Percentiles rank a stretch among this genome's conserved stretches.
Evolutionary conservation across 2,329 filamentous ascomycete species (phyloP).

Genomic region (Neofusicoccum sp.): DNA sequence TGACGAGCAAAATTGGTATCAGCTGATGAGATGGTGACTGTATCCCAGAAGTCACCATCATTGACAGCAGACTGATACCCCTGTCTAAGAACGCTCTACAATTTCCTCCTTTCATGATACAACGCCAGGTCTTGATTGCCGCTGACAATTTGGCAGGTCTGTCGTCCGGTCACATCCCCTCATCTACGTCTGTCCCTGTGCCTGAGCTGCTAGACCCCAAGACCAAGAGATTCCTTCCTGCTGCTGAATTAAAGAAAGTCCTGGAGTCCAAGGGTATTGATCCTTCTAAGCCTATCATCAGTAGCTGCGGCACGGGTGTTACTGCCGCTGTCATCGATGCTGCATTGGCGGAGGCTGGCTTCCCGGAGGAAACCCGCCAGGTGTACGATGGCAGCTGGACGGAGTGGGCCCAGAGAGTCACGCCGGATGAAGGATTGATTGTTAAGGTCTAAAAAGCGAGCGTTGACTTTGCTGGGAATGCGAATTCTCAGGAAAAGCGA

Average conservation of each 20-base stretch:
- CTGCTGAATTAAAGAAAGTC: constrained; percentile 68
- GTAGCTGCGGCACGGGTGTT: constrained; percentile 88
- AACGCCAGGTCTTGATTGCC: neutral
- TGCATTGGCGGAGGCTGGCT: constrained; percentile 75
- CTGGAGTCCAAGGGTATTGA: constrained; percentile 81
- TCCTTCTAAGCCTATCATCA: constrained; percentile 75
- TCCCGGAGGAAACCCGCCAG: constrained; percentile 65
- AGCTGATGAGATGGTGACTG: neutral
- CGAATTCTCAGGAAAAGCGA: neutral
- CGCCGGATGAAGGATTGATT: constrained; percentile 62
- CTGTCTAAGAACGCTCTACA: neutral
- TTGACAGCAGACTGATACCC: neutral
- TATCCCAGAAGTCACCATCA: neutral
- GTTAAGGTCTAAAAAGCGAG: constrained; percentile 42
- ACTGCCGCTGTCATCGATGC: constrained; percentile 90
- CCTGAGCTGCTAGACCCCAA: constrained; percentile 75
- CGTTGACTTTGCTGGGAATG: neutral
- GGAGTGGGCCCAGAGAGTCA: constrained; percentile 71
- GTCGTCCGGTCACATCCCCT: constrained; percentile 87
- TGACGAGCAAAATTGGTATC: neutral
- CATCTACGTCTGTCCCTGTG: constrained; percentile 80
- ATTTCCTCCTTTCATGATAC: neutral
- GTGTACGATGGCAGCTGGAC: constrained; percentile 99
- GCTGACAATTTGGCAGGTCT: constrained; percentile 44
- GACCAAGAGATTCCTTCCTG: constrained; percentile 75